Evolutionary conservation across 2,329 filamentous ascomycete genomes (phyloP), one percentile per base, ranked within the genome.

Genomic region (Colletotrichum orchidophilum): DNA sequence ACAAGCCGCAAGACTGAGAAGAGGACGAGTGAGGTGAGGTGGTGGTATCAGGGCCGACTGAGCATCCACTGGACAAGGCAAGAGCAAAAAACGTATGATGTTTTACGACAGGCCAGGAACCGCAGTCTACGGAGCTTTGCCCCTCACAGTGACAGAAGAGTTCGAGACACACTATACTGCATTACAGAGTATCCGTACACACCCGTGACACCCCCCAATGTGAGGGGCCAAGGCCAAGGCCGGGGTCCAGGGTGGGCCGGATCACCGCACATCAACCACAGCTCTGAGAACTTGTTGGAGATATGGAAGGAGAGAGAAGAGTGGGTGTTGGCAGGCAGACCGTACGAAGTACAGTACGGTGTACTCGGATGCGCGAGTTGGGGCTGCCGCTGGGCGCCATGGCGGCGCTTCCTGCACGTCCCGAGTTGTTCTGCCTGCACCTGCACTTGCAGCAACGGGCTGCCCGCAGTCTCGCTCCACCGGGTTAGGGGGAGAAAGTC

Each of bases 1-100:
- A 42, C 46, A 42, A 26, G 50, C 61, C n/a, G n/a, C n/a, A 9
- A 18, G 54, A 49, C 46, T 46, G 64, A n/a, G 46, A 53, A 27
- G 26, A 46, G 33, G 33, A 60, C 26, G 31, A 53, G 61, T 57
- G 52, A 67, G 63, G 63, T 71, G 68, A 46, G 64, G 49, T 59
- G 65, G 65, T 59, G 31, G 69, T 63, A 71, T 63, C 69, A 71
- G 69, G 59, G 65, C 65, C 53, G 69, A 71, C 33, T 63, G 65
- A 2, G 59, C 69, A 71, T 63, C 65, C 69, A 63, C 58, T 63
- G 64, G 57, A 29, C 59, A 63, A 68, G 33, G 58, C 64, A 52
- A 63, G 52, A 71, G 68, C 42, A 59, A 69, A 69, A 68, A 71
- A 71, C 69, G 69, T 71, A 71, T 63, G 69, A 71, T 69, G 69